Percentiles rank a stretch among this genome's conserved stretches.
These are phyloP conservation scores for Glycine tomentella DNA, from an alignment of 306 rosid species.

Conservation along the genomic window DNA sequence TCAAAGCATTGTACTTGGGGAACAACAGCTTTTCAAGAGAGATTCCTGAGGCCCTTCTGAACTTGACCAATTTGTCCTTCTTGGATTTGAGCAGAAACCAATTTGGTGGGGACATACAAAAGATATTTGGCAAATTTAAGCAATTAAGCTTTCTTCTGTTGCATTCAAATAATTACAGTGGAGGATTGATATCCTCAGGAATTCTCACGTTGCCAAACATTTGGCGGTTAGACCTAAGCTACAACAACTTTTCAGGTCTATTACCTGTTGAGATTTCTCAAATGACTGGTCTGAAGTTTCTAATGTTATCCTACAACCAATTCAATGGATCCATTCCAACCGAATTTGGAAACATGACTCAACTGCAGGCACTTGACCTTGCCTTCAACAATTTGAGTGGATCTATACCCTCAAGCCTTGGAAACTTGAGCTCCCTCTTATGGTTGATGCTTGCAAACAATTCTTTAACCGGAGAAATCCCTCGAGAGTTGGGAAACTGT, in stretches of 20 bases:
- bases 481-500: slow-evolving; percentile 81
- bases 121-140: slow-evolving; percentile 72
- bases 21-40: slow-evolving; percentile 72
- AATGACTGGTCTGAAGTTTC: slow-evolving; percentile 66
- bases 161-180: slow-evolving; percentile 72
- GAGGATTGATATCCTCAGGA: slow-evolving; percentile 78
- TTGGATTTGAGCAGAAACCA: slow-evolving; percentile 88
- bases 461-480: slow-evolving; percentile 72
- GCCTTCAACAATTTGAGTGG: slow-evolving; percentile 74
- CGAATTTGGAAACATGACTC: slow-evolving; percentile 60
- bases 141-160: slow-evolving; percentile 72
- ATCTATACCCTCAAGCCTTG: slow-evolving; percentile 73
- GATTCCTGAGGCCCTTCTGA: slow-evolving; percentile 69
- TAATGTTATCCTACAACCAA: slow-evolving; percentile 72
- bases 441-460: slow-evolving; percentile 97
- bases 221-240: slow-evolving; percentile 69
- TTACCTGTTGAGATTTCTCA: slow-evolving; percentile 73
- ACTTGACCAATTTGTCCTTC: slow-evolving; percentile 64
- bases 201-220: slow-evolving; percentile 71
- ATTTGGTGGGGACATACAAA: slow-evolving; percentile 72
- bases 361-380: slow-evolving; percentile 86
- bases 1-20: slow-evolving; percentile 71
- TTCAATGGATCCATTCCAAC: slow-evolving; percentile 78
- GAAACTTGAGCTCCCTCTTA: slow-evolving; percentile 77
- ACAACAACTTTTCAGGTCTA: slow-evolving; percentile 78